These are phyloP conservation scores for Phytophthora hybrid DNA, from an alignment of 352 stramenopile genomes.

Conservation along the genomic window DNA sequence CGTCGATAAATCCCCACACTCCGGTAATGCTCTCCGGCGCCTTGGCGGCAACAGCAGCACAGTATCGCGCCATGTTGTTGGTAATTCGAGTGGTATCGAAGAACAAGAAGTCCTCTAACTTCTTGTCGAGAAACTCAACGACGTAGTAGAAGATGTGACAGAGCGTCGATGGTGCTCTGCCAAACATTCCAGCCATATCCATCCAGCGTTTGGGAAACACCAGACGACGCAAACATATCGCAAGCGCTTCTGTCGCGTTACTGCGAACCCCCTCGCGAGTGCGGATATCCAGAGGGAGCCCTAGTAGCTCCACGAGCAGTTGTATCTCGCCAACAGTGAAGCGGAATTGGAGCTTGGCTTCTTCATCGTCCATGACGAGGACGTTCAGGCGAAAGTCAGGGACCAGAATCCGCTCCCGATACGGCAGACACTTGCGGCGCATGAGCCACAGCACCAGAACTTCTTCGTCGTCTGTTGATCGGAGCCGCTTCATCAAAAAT, in stretches of 20 bases:
- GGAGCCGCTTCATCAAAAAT: background rate
- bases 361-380: background rate
- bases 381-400: background rate
- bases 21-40: background rate
- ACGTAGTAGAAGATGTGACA: conserved; percentile 28
- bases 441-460: background rate
- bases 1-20: conserved; percentile 24
- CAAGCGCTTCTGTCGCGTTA: background rate
- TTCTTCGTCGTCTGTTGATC: background rate
- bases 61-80: conserved; percentile 18
- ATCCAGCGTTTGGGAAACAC: background rate
- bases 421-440: background rate
- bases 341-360: background rate
- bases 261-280: background rate
- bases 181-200: background rate
- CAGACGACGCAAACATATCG: background rate
- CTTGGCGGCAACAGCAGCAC: conserved; percentile 6
- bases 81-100: too few species aligned
- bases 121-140: conserved; percentile 9
- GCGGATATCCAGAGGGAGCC: background rate
- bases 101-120: conserved; percentile 15
- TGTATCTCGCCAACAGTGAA: background rate
- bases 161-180: background rate
- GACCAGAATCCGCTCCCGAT: background rate
- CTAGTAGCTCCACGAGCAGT: background rate